Evolutionary conservation across 352 stramenopile genomes (phyloP).

Genomic region (Globisporangium irregulare): DNA sequence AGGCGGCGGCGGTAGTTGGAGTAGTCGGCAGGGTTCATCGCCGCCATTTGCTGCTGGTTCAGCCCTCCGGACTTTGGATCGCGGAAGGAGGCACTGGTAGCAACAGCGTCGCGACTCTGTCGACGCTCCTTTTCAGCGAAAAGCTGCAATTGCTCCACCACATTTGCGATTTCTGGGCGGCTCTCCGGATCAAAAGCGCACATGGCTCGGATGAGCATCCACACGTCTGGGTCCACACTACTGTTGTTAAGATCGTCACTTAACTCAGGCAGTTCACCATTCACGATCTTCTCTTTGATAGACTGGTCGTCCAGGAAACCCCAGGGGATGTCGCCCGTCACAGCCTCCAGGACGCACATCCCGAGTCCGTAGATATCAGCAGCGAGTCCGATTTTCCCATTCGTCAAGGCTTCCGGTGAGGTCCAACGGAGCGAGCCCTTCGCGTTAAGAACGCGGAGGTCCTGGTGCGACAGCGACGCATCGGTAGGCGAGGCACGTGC

Average conservation of each 20-base stretch:
- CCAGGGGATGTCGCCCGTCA: constrained; percentile 60
- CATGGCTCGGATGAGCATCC: constrained; percentile 1
- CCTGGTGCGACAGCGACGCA: not conserved
- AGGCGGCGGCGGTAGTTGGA: constrained; percentile 19
- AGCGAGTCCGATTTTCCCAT: constrained; percentile 7
- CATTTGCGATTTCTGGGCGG: constrained; percentile 46
- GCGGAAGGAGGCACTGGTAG: not conserved
- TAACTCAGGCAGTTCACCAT: constrained; percentile 36
- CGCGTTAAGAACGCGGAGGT: not conserved
- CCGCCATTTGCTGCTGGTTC: not conserved
- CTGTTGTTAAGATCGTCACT: constrained; percentile 12
- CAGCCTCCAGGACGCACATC: constrained; percentile 61
- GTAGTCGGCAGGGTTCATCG: constrained; percentile 8
- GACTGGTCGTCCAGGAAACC: constrained; percentile 44
- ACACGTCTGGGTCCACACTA: not conserved
- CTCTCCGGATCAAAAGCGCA: not conserved
- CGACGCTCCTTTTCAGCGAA: constrained; percentile 43
- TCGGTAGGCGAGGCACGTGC: not conserved
- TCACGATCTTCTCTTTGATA: constrained; percentile 37
- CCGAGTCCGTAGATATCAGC: constrained; percentile 65
- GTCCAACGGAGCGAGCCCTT: constrained; percentile 44
- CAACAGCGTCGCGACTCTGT: constrained; percentile 2
- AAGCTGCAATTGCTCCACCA: constrained; percentile 40
- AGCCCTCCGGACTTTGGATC: not conserved
- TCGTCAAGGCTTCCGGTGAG: constrained; percentile 40